Conservation (phyloP, 169 alveolate species). For the Plasmodium yoelii region DNA sequence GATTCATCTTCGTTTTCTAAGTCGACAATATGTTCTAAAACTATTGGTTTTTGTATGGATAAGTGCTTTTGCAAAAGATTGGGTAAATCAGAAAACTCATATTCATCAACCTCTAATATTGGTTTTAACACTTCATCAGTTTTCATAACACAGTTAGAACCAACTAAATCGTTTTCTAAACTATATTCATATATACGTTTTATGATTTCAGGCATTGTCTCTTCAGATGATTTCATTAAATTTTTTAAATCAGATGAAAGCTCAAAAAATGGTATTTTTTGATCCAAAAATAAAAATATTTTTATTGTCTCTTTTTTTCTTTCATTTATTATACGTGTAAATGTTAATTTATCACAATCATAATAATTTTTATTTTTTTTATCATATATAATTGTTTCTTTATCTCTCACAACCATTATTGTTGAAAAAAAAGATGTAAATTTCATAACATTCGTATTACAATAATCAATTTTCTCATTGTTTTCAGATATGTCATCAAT, state of each 20-base stretch:
- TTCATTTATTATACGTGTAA: constrained; percentile 68
- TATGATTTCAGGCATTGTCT: constrained; percentile 70
- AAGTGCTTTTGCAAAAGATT: constrained; percentile 60
- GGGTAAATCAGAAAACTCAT: constrained; percentile 61
- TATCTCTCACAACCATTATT: constrained; percentile 67
- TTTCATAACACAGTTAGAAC: constrained; percentile 28
- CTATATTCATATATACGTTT: constrained; percentile 70
- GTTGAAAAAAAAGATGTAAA: constrained; percentile 75
- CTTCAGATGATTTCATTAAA: constrained; percentile 70
- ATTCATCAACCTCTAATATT: constrained; percentile 72
- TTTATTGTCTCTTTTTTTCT: constrained; percentile 59
- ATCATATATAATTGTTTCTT: constrained; percentile 75
- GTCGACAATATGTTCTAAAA: constrained; percentile 57
- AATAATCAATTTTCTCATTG: constrained; percentile 60
- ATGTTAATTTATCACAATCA: constrained; percentile 72
- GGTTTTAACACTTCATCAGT: constrained; percentile 70
- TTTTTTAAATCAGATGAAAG: constrained; percentile 59
- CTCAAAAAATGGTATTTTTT: constrained; percentile 72
- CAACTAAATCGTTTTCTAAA: constrained; percentile 70
- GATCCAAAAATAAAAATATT: constrained; percentile 62
- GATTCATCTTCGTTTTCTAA: constrained; percentile 64
- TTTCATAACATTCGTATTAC: constrained; percentile 68
- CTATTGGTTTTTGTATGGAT: constrained; percentile 72
- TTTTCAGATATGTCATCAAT: constrained; percentile 34
- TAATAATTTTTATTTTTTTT: constrained; percentile 69